Evolutionary conservation across 352 stramenopile species (phyloP), one percentile per base, ranked within the genome.

Genomic region (Phytophthora hybrid): DNA sequence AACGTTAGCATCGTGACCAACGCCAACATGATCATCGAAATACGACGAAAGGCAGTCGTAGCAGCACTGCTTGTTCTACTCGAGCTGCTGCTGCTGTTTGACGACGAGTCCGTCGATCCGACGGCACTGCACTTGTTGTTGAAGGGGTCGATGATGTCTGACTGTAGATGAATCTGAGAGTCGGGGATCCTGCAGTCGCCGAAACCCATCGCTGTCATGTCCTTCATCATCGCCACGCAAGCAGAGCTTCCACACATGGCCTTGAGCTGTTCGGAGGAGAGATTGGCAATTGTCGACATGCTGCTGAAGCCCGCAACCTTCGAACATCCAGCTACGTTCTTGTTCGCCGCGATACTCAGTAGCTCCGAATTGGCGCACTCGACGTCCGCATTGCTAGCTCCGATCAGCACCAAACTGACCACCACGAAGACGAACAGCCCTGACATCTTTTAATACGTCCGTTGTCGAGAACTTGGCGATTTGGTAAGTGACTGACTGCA

Each of bases 151-250:
- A 58, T 52, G 4, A 66, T 66, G 29, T 67, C 69, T 18, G 63
- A 58, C 21, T 64, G 39, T 16, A 70, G 13, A 57, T 64, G 53
- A 8, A 70, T 70, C 54, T 64, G 44, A 1, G 63, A 64, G 18
- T 58, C 44, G 23, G 63, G 63, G 32, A 70, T 47, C 4, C 63
- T 70, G 63, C 63, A 70, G 44, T 64, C 18, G 9, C 63, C 63
- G n/a, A 70, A 54, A 13, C 44, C 54, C 54, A 64, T 39, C 29
- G 54, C 41, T 21, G 11, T 41, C 0, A 64, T 58, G 5, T 70
- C 63, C 26, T 63, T 58, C 53, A 70, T 63, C 1, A 70, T 29
- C 6, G 63, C n/a, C 18, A 21, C 31, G n/a, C 63, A 70, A 23
- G 52, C 63, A 4, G 63, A 63, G 41, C 53, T 70, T 4, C 26